Evolutionary conservation across 1,139 yeast genomes (phyloP), one percentile per base, ranked within the genome.

Genomic region (Candida tetrigidarum): DNA sequence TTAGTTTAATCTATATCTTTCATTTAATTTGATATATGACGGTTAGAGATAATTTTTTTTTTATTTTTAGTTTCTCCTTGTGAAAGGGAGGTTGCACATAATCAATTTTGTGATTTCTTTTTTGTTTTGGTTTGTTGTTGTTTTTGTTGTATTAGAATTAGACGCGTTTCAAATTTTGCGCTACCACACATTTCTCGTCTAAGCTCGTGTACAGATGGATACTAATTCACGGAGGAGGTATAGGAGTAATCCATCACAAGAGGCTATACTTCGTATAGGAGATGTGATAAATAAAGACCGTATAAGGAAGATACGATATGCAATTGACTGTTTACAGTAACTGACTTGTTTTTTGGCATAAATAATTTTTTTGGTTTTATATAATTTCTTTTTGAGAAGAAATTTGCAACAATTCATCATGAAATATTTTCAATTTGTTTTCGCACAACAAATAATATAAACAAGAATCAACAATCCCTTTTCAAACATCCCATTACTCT

Each of bases 381-480:
- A 14, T 19, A 19, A 7, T 32, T 15, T 18, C 18, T 10, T 32
- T 32, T 19, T 5, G 6, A 30, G n/a, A 12, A 10, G 2, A 32
- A 32, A 10, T 19, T 32, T 32, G 36, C 36, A 32, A 19, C 36
- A 32, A 19, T 32, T 32, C 23, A 18, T 19, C 10, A 10, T 23
- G 4, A 32, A 14, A 32, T 18, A 32, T 10, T 18, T 3, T 18
- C 15, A 32, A 19, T 5, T 7, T 10, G 19, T 12, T 14, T 28
- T n/a, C n/a, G n/a, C 12, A n/a, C 29, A 9, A n/a, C 6, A 26
- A n/a, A 26, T 22, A 7, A 22, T 10, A 22, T 2, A 22, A 22
- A n/a, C n/a, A n/a, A n/a, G n/a, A n/a, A n/a, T n/a, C n/a, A n/a
- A n/a, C n/a, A n/a, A n/a, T n/a, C n/a, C n/a, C n/a, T n/a, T n/a